Evolutionary conservation across 139 green algal genomes (phyloP).

Genomic region (Gonium pectorale): DNA sequence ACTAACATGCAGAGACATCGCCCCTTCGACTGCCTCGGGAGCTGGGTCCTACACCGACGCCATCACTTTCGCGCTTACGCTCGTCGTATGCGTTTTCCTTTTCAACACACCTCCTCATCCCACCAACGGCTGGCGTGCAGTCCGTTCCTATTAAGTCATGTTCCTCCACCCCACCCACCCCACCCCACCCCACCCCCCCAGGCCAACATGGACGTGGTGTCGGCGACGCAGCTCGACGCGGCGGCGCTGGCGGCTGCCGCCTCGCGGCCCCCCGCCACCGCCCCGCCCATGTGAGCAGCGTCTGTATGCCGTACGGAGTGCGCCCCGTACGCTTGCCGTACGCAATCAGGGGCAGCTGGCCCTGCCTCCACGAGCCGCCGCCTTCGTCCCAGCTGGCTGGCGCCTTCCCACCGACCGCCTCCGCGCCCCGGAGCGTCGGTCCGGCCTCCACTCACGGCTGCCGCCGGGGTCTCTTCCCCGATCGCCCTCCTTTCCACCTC

Average conservation of each 20-base stretch:
- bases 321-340: neutral
- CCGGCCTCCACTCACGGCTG: no score
- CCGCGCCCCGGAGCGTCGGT: no score
- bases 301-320: no score
- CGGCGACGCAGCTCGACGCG: neutral
- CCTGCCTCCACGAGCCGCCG: no score
- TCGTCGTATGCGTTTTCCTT: no score
- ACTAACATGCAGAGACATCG: no score
- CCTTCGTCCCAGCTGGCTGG: neutral
- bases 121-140: neutral
- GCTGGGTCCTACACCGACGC: no score
- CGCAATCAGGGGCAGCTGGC: neutral
- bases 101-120: no score
- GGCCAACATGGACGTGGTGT: slow-evolving; percentile 17
- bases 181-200: neutral
- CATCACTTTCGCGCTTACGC: no score
- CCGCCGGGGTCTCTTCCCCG: no score
- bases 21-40: no score
- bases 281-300: slow-evolving; percentile 19
- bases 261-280: neutral
- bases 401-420: neutral
- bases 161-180: neutral
- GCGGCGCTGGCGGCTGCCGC: neutral
- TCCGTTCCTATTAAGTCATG: no score
- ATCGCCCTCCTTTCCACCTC: neutral